Evolutionary conservation across 805 yeast genomes (phyloP).

Genomic region (Candida loeiensis): DNA sequence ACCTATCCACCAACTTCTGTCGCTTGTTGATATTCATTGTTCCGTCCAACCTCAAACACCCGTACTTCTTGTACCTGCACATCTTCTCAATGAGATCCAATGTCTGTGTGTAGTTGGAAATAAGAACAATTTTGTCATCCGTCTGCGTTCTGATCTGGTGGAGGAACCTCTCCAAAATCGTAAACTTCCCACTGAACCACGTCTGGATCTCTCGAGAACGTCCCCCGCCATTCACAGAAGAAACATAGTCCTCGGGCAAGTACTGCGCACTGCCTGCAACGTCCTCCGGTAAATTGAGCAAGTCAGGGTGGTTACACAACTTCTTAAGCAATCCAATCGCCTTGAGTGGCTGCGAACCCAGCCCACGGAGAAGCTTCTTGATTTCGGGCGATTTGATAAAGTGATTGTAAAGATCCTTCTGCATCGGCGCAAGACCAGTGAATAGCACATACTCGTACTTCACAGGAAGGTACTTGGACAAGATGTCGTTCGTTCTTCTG

Average conservation of each 20-base stretch:
- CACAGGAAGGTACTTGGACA: conserved; percentile 90
- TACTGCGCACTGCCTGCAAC: conserved; percentile 62
- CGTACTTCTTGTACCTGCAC: conserved; percentile 75
- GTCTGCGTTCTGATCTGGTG: conserved; percentile 74
- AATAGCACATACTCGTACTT: conserved; percentile 97
- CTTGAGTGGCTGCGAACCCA: conserved; percentile 77
- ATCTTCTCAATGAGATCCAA: conserved; percentile 83
- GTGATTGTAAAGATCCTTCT: conserved; percentile 62
- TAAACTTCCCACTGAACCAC: conserved; percentile 82
- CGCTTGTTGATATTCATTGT: conserved; percentile 89
- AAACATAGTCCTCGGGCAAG: conserved; percentile 71
- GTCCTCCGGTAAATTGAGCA: conserved; percentile 72
- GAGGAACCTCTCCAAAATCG: conserved; percentile 80
- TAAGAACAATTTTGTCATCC: conserved; percentile 90
- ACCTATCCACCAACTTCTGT: conserved; percentile 85
- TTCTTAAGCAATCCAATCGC: conserved; percentile 88
- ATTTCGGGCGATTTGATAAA: conserved; percentile 80
- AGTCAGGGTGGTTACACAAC: conserved; percentile 90
- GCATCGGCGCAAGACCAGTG: conserved; percentile 78
- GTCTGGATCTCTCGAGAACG: conserved; percentile 72
- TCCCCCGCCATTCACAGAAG: conserved; percentile 47
- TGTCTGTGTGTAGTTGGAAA: conserved; percentile 93
- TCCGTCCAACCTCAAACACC: conserved; percentile 82
- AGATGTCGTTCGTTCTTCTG: conserved; percentile 90
- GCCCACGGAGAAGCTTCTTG: conserved; percentile 58